Conservation (phyloP, 371 early-diverging fungal genomes). For the Zychaea mexicana region DNA sequence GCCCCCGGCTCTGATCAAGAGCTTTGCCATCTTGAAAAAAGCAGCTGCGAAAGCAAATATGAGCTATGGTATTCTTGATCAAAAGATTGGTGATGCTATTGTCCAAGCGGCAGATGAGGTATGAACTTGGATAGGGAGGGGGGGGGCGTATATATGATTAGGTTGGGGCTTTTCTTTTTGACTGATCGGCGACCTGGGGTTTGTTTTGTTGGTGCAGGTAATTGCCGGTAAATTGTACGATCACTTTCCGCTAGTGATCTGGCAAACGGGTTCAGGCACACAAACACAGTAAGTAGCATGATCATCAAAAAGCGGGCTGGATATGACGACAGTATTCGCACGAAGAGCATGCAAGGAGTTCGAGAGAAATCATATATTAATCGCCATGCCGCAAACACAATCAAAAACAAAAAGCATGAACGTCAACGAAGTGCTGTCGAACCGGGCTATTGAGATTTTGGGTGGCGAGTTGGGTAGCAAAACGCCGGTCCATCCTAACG, state of each 20-base stretch:
- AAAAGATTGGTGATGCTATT: constrained; percentile 74
- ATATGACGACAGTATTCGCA: not conserved
- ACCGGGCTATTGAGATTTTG: constrained; percentile 88
- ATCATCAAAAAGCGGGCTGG: too few relatives aligned
- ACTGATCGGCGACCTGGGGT: too few relatives aligned
- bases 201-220: constrained; percentile 40
- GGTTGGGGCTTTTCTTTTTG: too few relatives aligned
- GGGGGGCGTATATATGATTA: not conserved
- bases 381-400: too few relatives aligned
- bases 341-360: not conserved
- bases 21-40: constrained; percentile 89
- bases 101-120: constrained; percentile 76
- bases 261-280: constrained; percentile 91
- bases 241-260: constrained; percentile 88
- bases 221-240: constrained; percentile 78
- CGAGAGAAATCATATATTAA: too few relatives aligned
- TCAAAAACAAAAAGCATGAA: constrained; percentile 64
- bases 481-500: constrained; percentile 88
- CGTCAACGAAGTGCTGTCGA: constrained; percentile 83
- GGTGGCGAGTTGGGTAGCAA: constrained; percentile 85
- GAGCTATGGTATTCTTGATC: constrained; percentile 66
- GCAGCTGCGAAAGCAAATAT: constrained; percentile 85
- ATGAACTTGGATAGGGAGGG: not conserved
- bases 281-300: constrained; percentile 72
- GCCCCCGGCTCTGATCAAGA: constrained; percentile 83